Evolutionary conservation across 495 filamentous ascomycete genomes (phyloP).

Genomic region (Evernia prunastri): DNA sequence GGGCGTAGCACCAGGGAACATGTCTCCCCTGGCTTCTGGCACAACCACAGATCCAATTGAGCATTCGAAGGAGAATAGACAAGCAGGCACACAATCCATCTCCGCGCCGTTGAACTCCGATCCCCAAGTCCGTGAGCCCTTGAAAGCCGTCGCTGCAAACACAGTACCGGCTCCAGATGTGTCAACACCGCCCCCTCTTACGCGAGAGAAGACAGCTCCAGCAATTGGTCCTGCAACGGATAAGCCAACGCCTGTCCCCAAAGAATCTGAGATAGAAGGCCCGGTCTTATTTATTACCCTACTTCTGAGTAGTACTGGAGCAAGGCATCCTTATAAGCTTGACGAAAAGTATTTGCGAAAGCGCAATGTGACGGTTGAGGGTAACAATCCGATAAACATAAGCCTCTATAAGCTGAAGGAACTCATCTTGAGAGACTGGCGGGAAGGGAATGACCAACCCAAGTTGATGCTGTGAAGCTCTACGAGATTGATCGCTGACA

Average conservation of each 20-base stretch:
- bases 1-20: not conserved
- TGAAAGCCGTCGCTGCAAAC: not conserved
- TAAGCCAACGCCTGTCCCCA: constrained; percentile 26
- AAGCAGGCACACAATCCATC: not conserved
- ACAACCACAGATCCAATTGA: constrained; percentile 17
- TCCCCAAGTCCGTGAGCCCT: constrained; percentile 8
- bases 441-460: constrained; percentile 46
- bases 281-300: constrained; percentile 53
- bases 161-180: not conserved
- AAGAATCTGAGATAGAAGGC: constrained; percentile 42
- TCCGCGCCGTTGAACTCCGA: not conserved
- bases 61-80: constrained; percentile 11
- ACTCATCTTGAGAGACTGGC: constrained; percentile 84
- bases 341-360: constrained; percentile 79
- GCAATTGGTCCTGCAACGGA: constrained; percentile 29
- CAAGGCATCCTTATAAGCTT: constrained; percentile 79
- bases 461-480: not conserved
- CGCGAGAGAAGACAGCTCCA: constrained; percentile 24
- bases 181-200: constrained; percentile 15
- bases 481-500: constrained; percentile 6
- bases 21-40: not conserved
- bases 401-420: constrained; percentile 90
- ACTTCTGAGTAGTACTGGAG: constrained; percentile 71
- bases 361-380: constrained; percentile 66
- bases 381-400: constrained; percentile 76